A percentile compares a stretch with the other conserved stretches of the same genome.
These are phyloP conservation scores for Calamus simplicifolius DNA, from an alignment of 176 grass and related monocot species.

Conservation along the genomic window DNA sequence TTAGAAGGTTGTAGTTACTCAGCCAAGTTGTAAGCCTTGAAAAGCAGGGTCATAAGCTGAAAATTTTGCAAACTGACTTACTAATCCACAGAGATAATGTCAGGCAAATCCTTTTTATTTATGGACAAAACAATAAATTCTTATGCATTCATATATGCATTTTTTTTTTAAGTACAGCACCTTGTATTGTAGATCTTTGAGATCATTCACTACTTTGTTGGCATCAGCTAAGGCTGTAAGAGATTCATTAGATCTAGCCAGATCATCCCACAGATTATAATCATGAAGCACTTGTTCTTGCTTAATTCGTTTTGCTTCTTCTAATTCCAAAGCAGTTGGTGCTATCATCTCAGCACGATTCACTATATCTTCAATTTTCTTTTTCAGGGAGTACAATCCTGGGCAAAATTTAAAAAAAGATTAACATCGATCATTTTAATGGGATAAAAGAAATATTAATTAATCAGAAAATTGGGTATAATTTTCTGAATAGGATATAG, in stretches of 20 bases:
- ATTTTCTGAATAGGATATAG: not conserved
- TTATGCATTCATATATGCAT: constrained; percentile 5
- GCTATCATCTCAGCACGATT: constrained; percentile 43
- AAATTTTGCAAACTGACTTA: too few species aligned
- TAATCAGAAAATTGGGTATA: not conserved
- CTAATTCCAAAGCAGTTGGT: constrained; percentile 51
- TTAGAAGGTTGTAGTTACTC: too few species aligned
- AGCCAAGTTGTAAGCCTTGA: too few species aligned
- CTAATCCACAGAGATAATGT: too few species aligned
- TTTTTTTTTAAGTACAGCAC: constrained; percentile 36
- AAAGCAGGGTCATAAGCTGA: too few species aligned
- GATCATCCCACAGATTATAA: constrained; percentile 67
- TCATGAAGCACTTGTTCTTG: constrained; percentile 54
- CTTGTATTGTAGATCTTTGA: constrained; percentile 90
- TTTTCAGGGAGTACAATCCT: constrained; percentile 79
- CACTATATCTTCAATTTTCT: constrained; percentile 77
- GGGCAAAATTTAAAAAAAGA: not conserved
- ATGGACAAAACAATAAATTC: too few species aligned
- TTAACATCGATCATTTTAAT: not conserved
- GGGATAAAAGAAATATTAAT: not conserved
- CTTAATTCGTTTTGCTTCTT: constrained; percentile 62
- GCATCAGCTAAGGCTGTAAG: constrained; percentile 67
- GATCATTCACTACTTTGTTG: constrained; percentile 58
- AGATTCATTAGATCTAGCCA: constrained; percentile 45
- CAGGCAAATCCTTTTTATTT: too few species aligned